A percentile compares a stretch with the other conserved stretches of the same genome.
phyloP scores from a whole-genome alignment of 306 rosid species.

The Alnus glutinosa region DNA sequence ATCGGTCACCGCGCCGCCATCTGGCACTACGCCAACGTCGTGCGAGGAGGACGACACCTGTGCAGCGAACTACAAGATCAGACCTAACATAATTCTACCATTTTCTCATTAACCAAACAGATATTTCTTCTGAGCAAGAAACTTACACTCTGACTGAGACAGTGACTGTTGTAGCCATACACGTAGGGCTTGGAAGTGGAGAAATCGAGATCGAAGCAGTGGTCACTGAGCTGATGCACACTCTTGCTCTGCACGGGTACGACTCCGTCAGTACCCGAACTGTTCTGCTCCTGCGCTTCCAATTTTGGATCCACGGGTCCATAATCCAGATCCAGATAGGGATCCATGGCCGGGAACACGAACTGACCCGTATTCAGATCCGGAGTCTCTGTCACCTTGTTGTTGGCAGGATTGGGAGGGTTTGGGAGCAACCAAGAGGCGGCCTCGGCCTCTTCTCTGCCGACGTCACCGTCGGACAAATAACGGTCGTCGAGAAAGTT shows the following conservation, averaged over 20 bases:
- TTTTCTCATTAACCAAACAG: neutral
- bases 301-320: conserved; percentile 51
- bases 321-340: conserved; percentile 76
- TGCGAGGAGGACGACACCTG: conserved; percentile 88
- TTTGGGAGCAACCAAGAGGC: conserved; percentile 89
- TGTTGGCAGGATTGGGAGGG: conserved; percentile 30
- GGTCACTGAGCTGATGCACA: conserved; percentile 30
- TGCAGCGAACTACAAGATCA: neutral
- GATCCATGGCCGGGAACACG: conserved; percentile 57
- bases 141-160: conserved; percentile 83
- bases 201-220: conserved; percentile 45
- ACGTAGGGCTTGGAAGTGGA: conserved; percentile 53
- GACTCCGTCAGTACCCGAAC: conserved; percentile 69
- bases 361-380: conserved; percentile 65
- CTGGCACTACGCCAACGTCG: conserved; percentile 87
- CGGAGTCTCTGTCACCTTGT: conserved; percentile 46
- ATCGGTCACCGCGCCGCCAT: conserved; percentile 56
- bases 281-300: conserved; percentile 62
- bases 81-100: neutral
- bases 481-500: conserved; percentile 53
- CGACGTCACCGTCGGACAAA: conserved; percentile 64
- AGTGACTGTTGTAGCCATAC: conserved; percentile 47
- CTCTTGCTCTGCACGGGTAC: conserved; percentile 69
- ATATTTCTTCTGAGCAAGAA: neutral
- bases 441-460: conserved; percentile 89